phyloP scores from a whole-genome alignment of 2,329 filamentous ascomycete genomes.

The Dichotomopilus funicola region DNA sequence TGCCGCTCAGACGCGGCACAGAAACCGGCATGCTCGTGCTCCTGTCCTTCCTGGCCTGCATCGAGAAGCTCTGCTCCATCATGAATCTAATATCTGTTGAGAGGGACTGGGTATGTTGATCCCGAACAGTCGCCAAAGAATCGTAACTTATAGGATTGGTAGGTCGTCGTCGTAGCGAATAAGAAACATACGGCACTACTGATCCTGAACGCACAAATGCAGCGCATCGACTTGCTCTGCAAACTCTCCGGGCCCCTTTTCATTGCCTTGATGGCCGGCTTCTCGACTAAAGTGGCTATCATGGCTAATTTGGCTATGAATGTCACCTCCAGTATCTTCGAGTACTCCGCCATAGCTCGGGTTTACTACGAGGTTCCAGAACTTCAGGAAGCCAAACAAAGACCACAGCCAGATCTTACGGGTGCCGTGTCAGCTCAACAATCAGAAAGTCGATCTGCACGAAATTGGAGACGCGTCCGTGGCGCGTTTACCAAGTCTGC shows the following conservation, averaged over 20 bases:
- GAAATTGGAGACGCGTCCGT: background rate
- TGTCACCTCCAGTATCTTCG: conserved; percentile 34
- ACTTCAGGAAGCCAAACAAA: conserved; percentile 2
- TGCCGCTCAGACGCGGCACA: conserved; percentile 17
- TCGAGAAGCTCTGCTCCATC: conserved; percentile 60
- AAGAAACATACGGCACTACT: conserved; percentile 26
- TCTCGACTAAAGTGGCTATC: conserved; percentile 40
- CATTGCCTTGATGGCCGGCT: conserved; percentile 43
- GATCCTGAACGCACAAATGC: conserved; percentile 33
- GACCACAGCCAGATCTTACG: background rate
- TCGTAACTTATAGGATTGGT: background rate
- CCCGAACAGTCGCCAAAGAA: background rate
- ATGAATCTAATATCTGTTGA: conserved; percentile 64
- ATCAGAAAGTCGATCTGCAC: background rate
- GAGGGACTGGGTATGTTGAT: conserved; percentile 51
- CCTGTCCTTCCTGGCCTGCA: conserved; percentile 48
- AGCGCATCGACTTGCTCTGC: conserved; percentile 51
- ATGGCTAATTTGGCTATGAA: conserved; percentile 42
- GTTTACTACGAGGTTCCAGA: conserved; percentile 22
- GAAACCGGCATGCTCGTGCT: background rate
- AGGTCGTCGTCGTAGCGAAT: conserved; percentile 43
- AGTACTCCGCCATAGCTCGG: conserved; percentile 26
- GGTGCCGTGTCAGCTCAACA: background rate
- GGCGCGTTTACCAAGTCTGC: background rate
- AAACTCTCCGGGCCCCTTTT: conserved; percentile 48